phyloP scores from a whole-genome alignment of 2,329 filamentous ascomycete genomes.

The Pseudomassariella vexata region DNA sequence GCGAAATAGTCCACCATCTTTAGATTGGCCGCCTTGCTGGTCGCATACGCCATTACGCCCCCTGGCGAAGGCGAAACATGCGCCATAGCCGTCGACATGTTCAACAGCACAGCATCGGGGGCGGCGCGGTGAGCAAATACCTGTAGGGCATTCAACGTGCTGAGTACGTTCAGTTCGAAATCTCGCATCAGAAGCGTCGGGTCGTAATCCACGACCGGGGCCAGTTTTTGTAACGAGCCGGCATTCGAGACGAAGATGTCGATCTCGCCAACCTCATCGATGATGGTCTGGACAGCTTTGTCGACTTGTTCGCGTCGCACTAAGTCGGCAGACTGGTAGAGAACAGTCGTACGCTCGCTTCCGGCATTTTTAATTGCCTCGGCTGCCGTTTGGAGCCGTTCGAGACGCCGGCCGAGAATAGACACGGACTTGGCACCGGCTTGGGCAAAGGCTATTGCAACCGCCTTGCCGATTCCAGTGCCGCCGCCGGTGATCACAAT shows the following conservation, averaged over 20 bases:
- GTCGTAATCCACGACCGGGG: constrained; percentile 1
- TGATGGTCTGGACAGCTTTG: constrained; percentile 14
- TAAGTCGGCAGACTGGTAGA: constrained; percentile 5
- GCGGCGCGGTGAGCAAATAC: constrained; percentile 13
- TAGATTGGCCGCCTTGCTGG: constrained; percentile 26
- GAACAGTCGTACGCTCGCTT: constrained; percentile 8
- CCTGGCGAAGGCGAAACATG: constrained; percentile 16
- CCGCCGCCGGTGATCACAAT: constrained; percentile 24
- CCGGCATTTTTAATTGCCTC: constrained; percentile 10
- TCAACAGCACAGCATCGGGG: constrained; percentile 13
- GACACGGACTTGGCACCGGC: constrained; percentile 19
- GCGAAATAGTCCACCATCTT: constrained; percentile 30
- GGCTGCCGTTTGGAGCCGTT: constrained; percentile 15
- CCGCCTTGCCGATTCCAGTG: constrained; percentile 20
- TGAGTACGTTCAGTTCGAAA: constrained; percentile 18
- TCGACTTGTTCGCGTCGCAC: constrained; percentile 6
- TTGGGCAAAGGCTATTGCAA: constrained; percentile 15
- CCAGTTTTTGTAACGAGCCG: background rate
- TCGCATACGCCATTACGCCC: constrained; percentile 21
- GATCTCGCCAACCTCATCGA: constrained; percentile 15
- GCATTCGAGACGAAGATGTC: constrained; percentile 8
- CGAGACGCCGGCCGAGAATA: constrained; percentile 17
- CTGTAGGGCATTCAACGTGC: constrained; percentile 17
- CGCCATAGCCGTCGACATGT: constrained; percentile 13
- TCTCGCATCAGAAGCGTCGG: constrained; percentile 1